Evolutionary conservation across 176 grass and related monocot species (phyloP).

Genomic region (Tillandsia fasciculata): DNA sequence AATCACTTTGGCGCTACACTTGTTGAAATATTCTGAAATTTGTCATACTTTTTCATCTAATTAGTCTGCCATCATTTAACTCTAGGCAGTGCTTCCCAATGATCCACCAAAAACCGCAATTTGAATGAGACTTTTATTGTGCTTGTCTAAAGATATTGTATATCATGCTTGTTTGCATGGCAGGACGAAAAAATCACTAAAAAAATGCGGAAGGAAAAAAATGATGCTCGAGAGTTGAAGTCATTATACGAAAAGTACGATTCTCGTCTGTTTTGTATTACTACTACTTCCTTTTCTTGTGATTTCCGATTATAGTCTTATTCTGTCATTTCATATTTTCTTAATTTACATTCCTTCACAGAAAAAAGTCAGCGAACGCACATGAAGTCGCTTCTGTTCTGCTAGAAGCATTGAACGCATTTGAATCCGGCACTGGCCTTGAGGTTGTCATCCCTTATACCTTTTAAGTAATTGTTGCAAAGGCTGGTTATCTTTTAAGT

Average conservation of each 20-base stretch:
- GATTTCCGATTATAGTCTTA: not conserved
- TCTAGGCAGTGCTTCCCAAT: not conserved
- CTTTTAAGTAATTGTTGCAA: not conserved
- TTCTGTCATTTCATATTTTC: conserved; percentile 1
- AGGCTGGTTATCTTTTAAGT: not conserved
- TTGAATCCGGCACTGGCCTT: conserved; percentile 39
- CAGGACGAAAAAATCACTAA: conserved; percentile 63
- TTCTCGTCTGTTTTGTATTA: not conserved
- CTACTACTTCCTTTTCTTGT: not conserved
- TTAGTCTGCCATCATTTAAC: no score
- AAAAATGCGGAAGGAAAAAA: conserved; percentile 47
- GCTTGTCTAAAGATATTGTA: not conserved
- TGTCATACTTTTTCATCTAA: no score
- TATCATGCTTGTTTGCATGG: conserved; percentile 17
- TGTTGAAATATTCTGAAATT: no score
- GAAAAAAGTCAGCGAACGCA: conserved; percentile 49
- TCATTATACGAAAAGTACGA: conserved; percentile 64
- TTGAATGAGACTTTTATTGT: not conserved
- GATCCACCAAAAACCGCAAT: not conserved
- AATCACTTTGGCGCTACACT: no score
- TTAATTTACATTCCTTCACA: conserved; percentile 26
- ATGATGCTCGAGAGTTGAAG: conserved; percentile 73
- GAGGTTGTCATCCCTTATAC: conserved; percentile 36
- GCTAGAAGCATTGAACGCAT: conserved; percentile 58
- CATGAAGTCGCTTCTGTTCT: conserved; percentile 45